A percentile compares a stretch with the other conserved stretches of the same genome.
These are phyloP conservation scores for Fomes fomentarius DNA, from an alignment of 1,284 basidiomycete species.

Conservation along the genomic window DNA sequence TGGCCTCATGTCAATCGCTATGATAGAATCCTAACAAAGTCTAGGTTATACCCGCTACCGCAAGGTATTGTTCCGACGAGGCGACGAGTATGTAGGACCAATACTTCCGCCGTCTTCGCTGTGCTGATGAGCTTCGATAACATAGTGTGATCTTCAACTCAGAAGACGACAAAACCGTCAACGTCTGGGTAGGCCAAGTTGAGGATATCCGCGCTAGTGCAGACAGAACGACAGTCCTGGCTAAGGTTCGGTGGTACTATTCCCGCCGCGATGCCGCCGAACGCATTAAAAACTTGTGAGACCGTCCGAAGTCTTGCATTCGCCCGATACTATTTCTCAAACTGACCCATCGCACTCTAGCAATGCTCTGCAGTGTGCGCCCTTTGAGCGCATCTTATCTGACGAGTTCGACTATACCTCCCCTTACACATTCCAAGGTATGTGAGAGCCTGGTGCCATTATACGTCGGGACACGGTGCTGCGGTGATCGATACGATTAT, in stretches of 20 bases:
- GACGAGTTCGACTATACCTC: conserved; percentile 22
- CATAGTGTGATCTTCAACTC: conserved; percentile 21
- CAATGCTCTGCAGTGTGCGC: conserved; percentile 5
- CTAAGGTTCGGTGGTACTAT: conserved; percentile 23
- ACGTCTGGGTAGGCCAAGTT: conserved; percentile 20
- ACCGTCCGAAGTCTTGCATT: too few relatives aligned
- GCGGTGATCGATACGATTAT: too few relatives aligned
- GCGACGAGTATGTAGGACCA: neutral
- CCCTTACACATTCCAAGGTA: conserved; percentile 17
- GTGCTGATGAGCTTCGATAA: neutral
- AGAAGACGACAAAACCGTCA: conserved; percentile 2
- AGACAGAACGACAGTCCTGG: conserved; percentile 1
- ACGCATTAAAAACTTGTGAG: conserved; percentile 15
- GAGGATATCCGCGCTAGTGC: conserved; percentile 5
- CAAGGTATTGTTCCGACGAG: neutral
- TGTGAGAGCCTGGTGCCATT: too few relatives aligned
- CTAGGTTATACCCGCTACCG: neutral
- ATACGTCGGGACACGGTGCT: too few relatives aligned
- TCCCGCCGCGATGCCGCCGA: conserved; percentile 15
- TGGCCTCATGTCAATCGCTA: too few relatives aligned
- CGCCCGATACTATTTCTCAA: neutral
- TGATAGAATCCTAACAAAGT: too few relatives aligned
- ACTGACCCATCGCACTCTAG: neutral
- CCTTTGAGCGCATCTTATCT: conserved; percentile 23
- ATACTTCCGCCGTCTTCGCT: neutral